Percentiles rank a stretch among this genome's conserved stretches.
phyloP scores from a whole-genome alignment of 331 rosid genomes.

The Malus hybrid region DNA sequence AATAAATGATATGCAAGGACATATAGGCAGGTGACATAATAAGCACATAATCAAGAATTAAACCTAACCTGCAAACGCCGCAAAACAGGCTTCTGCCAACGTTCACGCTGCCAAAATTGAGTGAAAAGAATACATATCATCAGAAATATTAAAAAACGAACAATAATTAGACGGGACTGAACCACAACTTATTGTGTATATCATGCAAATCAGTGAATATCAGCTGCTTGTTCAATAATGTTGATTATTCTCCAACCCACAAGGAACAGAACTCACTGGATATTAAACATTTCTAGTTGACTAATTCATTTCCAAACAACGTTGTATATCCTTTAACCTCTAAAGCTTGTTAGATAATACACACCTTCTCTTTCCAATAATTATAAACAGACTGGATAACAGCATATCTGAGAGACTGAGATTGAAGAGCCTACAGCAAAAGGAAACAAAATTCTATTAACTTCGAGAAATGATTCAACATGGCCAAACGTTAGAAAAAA shows the following conservation, averaged over 20 bases:
- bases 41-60: background rate
- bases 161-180: background rate
- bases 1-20: background rate
- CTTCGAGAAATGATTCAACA: constrained; percentile 11
- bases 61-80: constrained; percentile 84
- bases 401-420: constrained; percentile 45
- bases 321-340: background rate
- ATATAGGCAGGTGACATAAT: background rate
- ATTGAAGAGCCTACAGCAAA: constrained; percentile 58
- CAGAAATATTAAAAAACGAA: background rate
- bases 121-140: constrained; percentile 3
- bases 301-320: background rate
- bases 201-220: background rate
- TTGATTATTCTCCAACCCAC: background rate
- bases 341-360: background rate
- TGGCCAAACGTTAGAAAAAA: background rate
- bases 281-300: background rate
- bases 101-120: constrained; percentile 59
- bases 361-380: constrained; percentile 95
- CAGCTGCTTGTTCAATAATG: background rate
- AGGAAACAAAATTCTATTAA: background rate
- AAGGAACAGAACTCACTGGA: background rate
- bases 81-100: constrained; percentile 91
- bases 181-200: background rate
- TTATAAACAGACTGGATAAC: constrained; percentile 53